Conservation (phyloP, 2,329 filamentous ascomycete species). For the Zymoseptoria pseudotritici region DNA sequence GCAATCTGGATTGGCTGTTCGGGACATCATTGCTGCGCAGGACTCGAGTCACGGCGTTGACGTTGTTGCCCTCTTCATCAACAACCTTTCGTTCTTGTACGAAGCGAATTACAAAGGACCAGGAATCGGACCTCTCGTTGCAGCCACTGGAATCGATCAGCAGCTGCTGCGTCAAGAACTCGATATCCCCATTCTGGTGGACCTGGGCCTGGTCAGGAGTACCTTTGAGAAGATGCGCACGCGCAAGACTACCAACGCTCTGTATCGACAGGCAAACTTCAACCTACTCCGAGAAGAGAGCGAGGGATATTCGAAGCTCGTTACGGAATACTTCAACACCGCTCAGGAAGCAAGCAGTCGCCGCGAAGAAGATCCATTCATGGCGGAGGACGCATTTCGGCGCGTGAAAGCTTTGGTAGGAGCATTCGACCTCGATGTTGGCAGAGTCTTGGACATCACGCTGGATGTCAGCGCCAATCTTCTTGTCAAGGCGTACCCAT, state of each 20-base stretch:
- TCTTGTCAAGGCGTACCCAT: slow-evolving; percentile 83
- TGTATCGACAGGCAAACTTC: slow-evolving; percentile 95
- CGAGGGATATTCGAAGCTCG: slow-evolving; percentile 92
- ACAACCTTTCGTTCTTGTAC: slow-evolving; percentile 71
- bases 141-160: slow-evolving; percentile 64
- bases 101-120: slow-evolving; percentile 58
- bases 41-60: slow-evolving; percentile 41
- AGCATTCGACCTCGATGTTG: slow-evolving; percentile 93
- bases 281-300: slow-evolving; percentile 92
- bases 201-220: slow-evolving; percentile 72
- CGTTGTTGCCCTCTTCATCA: slow-evolving; percentile 61
- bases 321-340: slow-evolving; percentile 91
- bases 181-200: slow-evolving; percentile 68
- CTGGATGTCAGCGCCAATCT: slow-evolving; percentile 92
- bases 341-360: slow-evolving; percentile 54
- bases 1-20: slow-evolving; percentile 65
- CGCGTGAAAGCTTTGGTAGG: slow-evolving; percentile 90
- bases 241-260: slow-evolving; percentile 80
- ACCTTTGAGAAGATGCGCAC: slow-evolving; percentile 78
- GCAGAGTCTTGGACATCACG: slow-evolving; percentile 86
- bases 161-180: slow-evolving; percentile 70
- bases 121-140: slow-evolving; percentile 59
- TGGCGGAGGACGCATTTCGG: slow-evolving; percentile 80
- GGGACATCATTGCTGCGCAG: slow-evolving; percentile 60
- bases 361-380: slow-evolving; percentile 66